A percentile compares a stretch with the other conserved stretches of the same genome.
These are phyloP conservation scores for Linum usitatissimum DNA, from an alignment of 345 rosid genomes.

Conservation along the genomic window DNA sequence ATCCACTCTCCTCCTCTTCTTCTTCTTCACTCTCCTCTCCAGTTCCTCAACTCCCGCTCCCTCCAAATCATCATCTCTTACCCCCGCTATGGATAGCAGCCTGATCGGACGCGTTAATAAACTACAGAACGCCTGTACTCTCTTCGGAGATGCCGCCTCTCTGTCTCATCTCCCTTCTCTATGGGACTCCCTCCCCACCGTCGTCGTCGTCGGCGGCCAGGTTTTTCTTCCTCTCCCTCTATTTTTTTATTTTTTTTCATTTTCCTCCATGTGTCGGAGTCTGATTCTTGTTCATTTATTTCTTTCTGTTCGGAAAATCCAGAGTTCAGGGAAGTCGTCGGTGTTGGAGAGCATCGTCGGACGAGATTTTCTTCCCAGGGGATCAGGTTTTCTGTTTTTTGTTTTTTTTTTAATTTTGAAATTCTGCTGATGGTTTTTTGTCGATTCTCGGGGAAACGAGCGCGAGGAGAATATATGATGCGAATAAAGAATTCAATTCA, in stretches of 20 bases:
- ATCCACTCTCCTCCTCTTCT: slow-evolving; percentile 4
- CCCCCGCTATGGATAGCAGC: slow-evolving; percentile 40
- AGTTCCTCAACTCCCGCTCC: not conserved
- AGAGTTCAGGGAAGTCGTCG: slow-evolving; percentile 66
- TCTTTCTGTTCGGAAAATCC: not conserved
- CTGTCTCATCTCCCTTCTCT: slow-evolving; percentile 42
- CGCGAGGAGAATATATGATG: not conserved
- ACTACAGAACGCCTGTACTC: slow-evolving; percentile 50
- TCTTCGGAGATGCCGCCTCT: slow-evolving; percentile 37
- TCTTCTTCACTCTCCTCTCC: not conserved
- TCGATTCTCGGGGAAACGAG: not conserved
- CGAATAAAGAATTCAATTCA: not conserved
- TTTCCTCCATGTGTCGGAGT: not conserved
- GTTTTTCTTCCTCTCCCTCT: slow-evolving; percentile 10
- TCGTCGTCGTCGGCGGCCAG: slow-evolving; percentile 60
- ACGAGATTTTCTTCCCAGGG: slow-evolving; percentile 60
- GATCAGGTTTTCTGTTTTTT: slow-evolving; percentile 30
- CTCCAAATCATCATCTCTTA: not conserved
- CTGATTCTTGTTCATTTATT: not conserved
- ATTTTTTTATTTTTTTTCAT: not conserved
- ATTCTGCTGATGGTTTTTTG: not conserved
- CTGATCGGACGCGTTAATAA: slow-evolving; percentile 47
- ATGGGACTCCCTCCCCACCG: slow-evolving; percentile 70
- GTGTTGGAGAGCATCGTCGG: slow-evolving; percentile 67
- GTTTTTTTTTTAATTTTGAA: not conserved